Conservation (phyloP, 2,329 filamentous ascomycete genomes). For the Monosporascus ibericus region DNA sequence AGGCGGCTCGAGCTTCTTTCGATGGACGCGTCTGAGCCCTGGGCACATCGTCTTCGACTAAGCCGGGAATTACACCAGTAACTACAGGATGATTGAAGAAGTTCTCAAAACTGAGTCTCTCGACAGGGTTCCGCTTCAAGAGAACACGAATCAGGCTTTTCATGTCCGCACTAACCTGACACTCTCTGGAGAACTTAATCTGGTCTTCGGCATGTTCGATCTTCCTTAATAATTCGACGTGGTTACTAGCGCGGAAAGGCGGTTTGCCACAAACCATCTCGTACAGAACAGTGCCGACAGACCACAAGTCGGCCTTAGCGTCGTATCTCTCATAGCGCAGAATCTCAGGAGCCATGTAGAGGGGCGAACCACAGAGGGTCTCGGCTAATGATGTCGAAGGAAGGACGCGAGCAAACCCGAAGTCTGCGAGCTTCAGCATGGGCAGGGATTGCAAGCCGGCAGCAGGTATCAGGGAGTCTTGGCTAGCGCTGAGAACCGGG, state of each 20-base stretch:
- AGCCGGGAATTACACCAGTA: conserved; percentile 67
- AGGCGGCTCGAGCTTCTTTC: conserved; percentile 28
- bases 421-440: conserved; percentile 97
- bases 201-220: conserved; percentile 85
- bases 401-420: conserved; percentile 92
- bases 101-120: conserved; percentile 77
- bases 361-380: conserved; percentile 89
- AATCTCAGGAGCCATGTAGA: conserved; percentile 99
- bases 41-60: conserved; percentile 70
- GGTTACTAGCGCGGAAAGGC: conserved; percentile 87
- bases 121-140: conserved; percentile 78
- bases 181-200: conserved; percentile 75
- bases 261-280: conserved; percentile 91
- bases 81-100: conserved; percentile 77
- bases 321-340: conserved; percentile 96
- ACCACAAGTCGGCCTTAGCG: conserved; percentile 95
- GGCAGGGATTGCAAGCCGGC: conserved; percentile 79
- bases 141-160: conserved; percentile 75
- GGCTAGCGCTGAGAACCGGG: conserved; percentile 69
- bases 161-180: conserved; percentile 65
- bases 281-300: conserved; percentile 88
- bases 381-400: conserved; percentile 89
- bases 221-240: conserved; percentile 86
- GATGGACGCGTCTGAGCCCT: conserved; percentile 27
- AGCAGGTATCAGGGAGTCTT: conserved; percentile 73